Evolutionary conservation across 2,329 filamentous ascomycete species (phyloP), one percentile per base, ranked within the genome.

Genomic region (Exophiala spinifera): DNA sequence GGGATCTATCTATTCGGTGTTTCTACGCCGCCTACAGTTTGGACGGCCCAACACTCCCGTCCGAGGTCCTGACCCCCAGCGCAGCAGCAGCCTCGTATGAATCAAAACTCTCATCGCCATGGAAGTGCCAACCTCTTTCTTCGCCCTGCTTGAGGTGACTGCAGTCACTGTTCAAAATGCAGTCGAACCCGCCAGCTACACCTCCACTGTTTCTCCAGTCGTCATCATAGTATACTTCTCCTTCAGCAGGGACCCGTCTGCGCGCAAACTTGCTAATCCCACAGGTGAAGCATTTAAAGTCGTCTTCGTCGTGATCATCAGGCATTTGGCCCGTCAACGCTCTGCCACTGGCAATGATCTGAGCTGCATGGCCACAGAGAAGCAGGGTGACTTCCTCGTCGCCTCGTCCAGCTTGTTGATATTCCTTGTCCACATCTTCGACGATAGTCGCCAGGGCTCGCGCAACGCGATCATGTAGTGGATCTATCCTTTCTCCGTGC

Each of bases 291-390:
- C 89, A 89, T 55, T 80, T 77, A 68, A 96, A 96, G 70, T 96
- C 91, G 59, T 94, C 87, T 49, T 81, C 80, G 6, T 82, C 82
- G 25, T 84, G 77, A 67, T 87, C 83, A 1, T 83, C 79, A 0
- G 91, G 91, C 79, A 92, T 85, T 17, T 71, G 65, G 0, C 90
- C 91, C 1, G 91, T 96, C 63, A 99, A 75, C 1, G 84, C 85
- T 37, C 94, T 81, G 1, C 92, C 92, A 62, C 94, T 81, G 7
- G 88, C 87, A 67, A 99, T 96, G 65, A 97, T 81, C 10, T 86
- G 84, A 3, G 94, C 94, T 1, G 94, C 94, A 74, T 99, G 94
- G 1, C 89, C 87, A 72, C 89, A 96, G 36, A 99, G 78, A 37
- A 96, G 71, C 20, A 96, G 78, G 0, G 88, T 83, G 31, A 78